phyloP scores from a whole-genome alignment of 495 filamentous ascomycete species.

The Pyrenopolyporus hunteri region DNA sequence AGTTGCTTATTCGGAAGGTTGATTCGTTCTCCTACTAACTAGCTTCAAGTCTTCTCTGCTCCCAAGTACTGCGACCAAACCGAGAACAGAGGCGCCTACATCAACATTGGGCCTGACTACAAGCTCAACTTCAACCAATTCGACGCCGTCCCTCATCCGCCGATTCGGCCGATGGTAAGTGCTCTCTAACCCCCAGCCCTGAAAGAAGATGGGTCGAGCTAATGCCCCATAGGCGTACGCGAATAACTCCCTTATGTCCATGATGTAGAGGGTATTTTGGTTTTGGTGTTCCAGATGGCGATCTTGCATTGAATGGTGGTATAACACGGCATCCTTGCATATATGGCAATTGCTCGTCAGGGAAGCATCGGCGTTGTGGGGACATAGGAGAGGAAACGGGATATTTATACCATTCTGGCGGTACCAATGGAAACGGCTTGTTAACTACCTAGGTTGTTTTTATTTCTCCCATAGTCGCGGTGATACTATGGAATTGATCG shows the following conservation, averaged over 20 bases:
- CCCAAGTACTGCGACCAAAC: constrained; percentile 97
- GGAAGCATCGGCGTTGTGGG: constrained; percentile 40
- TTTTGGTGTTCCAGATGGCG: constrained; percentile 23
- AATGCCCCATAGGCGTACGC: constrained; percentile 70
- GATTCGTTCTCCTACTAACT: constrained; percentile 32
- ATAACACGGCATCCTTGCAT: constrained; percentile 38
- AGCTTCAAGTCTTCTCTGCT: constrained; percentile 81
- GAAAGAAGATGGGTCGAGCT: constrained; percentile 35
- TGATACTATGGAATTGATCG: not conserved
- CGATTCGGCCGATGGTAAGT: constrained; percentile 91
- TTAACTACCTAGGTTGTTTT: not conserved
- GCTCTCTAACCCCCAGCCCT: not conserved
- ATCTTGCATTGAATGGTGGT: constrained; percentile 33
- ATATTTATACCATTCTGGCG: constrained; percentile 29
- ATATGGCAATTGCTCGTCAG: constrained; percentile 35
- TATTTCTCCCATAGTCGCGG: not conserved
- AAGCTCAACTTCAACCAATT: constrained; percentile 92
- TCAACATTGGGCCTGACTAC: constrained; percentile 92
- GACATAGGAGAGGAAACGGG: constrained; percentile 21
- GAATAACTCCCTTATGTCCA: constrained; percentile 76
- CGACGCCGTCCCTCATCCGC: constrained; percentile 93
- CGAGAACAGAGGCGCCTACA: constrained; percentile 97
- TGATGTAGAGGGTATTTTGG: constrained; percentile 48
- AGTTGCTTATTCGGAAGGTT: constrained; percentile 14
- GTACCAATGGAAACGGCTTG: constrained; percentile 23